Base-by-base conservation (phyloP, 2,329 filamentous ascomycete species). In the Hysterium pulicare region DNA sequence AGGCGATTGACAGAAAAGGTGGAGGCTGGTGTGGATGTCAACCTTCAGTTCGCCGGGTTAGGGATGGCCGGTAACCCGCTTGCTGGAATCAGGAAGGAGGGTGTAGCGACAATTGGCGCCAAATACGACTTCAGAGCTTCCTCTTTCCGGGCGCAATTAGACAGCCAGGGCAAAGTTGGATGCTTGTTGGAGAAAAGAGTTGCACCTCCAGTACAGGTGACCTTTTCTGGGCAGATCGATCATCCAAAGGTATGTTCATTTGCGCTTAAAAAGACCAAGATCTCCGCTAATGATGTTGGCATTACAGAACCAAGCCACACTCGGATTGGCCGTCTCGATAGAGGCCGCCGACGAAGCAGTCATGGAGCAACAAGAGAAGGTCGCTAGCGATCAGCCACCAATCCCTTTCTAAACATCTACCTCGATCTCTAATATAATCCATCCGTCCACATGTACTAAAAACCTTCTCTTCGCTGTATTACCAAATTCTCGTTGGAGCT, bases 101-200 rank as follows among this genome's bases (percentile, higher is more conserved):
- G 93, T 42, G 79, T 88, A 48, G 90, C 94, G 41, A 89, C 90
- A 41, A 79, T 97, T 59, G 93, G 91, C 61, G 88, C 90, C 66
- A 98, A 98, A 74, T 98, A 98, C 73, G 91, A 96, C 69, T 98
- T 98, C 82, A 82, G 88, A 64, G 87, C 90, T 73, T 93, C 89
- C 38, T 93, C 88, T 32, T 95, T 96, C 83, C 84, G 91, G 53
- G 93, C 91, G 33, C 93, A 98, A 74, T 80, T 97, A 58, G 93
- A 98, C 73, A 94, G 90, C 61, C 84, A 88, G 67, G 93, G 93
- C 68, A 95, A 95, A 76, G 78, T 98, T 48, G 88, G 86, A 71
- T 93, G 89, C 66, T 73, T 96, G 61, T 74, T 97, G 55, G 93
- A 98, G 78, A 97, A 96, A 83, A 85, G 90, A 62, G 87, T 98